Conservation (phyloP, 495 filamentous ascomycete genomes). For the Hypoxylon crocopeplum region DNA sequence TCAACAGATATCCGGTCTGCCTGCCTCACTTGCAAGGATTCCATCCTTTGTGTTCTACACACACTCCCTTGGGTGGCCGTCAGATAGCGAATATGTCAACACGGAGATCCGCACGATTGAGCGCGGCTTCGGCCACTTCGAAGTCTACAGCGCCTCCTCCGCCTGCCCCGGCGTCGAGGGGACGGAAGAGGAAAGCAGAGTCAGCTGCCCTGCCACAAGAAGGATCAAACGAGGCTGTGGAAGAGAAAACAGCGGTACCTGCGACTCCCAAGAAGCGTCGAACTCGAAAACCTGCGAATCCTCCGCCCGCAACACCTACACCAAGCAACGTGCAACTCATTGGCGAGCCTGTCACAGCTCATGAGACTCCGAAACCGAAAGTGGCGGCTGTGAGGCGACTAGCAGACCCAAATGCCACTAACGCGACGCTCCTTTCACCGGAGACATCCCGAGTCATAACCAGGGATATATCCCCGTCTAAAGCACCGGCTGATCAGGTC, state of each 20-base stretch:
- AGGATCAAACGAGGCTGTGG: slow-evolving; percentile 12
- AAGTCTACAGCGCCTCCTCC: slow-evolving; percentile 25
- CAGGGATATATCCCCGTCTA: slow-evolving; percentile 67
- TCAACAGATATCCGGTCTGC: neutral
- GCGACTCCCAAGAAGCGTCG: slow-evolving; percentile 46
- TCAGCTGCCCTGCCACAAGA: slow-evolving; percentile 10
- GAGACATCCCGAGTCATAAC: slow-evolving; percentile 73
- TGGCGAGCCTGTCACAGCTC: slow-evolving; percentile 28
- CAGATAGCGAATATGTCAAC: slow-evolving; percentile 52
- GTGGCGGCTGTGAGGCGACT: slow-evolving; percentile 52
- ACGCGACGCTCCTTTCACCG: slow-evolving; percentile 81
- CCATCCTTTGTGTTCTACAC: neutral
- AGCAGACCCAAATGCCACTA: slow-evolving; percentile 60
- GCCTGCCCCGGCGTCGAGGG: slow-evolving; percentile 15
- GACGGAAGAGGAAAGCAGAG: slow-evolving; percentile 45
- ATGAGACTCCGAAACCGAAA: slow-evolving; percentile 41
- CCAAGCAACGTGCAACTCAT: slow-evolving; percentile 46
- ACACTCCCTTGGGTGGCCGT: neutral
- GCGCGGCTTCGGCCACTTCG: slow-evolving; percentile 44
- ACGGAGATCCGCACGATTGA: slow-evolving; percentile 65
- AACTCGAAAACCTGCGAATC: slow-evolving; percentile 20
- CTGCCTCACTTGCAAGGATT: neutral
- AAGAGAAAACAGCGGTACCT: slow-evolving; percentile 23
- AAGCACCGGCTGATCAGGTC: slow-evolving; percentile 56
- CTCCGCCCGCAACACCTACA: slow-evolving; percentile 49